phyloP scores from a whole-genome alignment of 2,329 filamentous ascomycete genomes.

The Tolypocladium inflatum region DNA sequence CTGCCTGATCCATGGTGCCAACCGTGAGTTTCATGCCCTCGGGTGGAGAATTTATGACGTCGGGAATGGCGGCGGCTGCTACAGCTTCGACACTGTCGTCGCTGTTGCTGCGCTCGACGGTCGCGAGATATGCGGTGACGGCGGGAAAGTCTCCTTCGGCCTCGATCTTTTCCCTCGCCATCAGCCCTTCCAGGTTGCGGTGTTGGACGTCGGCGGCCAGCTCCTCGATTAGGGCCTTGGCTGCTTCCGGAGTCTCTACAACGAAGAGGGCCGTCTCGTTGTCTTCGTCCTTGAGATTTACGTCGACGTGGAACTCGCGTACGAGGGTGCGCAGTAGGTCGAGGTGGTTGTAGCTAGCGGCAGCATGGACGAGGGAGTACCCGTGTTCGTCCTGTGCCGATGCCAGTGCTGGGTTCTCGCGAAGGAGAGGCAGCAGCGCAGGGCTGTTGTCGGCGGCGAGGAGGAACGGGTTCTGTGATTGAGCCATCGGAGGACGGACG shows the following conservation, averaged over 20 bases:
- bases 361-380: slow-evolving; percentile 89
- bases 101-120: slow-evolving; percentile 16
- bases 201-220: slow-evolving; percentile 59
- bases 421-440: slow-evolving; percentile 64
- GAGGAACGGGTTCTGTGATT: slow-evolving; percentile 57
- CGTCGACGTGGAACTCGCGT: slow-evolving; percentile 64
- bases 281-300: slow-evolving; percentile 82
- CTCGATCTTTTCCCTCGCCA: slow-evolving; percentile 71
- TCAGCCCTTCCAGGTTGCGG: slow-evolving; percentile 65
- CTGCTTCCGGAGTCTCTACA: slow-evolving; percentile 72
- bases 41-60: slow-evolving; percentile 54
- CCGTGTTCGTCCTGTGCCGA: slow-evolving; percentile 78
- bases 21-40: slow-evolving; percentile 70
- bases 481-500: slow-evolving; percentile 26
- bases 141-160: slow-evolving; percentile 69
- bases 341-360: slow-evolving; percentile 83
- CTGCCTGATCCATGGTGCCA: slow-evolving; percentile 58
- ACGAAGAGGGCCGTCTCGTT: slow-evolving; percentile 91
- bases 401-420: slow-evolving; percentile 65
- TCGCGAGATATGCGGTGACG: slow-evolving; percentile 61
- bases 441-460: slow-evolving; percentile 75
- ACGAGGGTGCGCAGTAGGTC: slow-evolving; percentile 70
- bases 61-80: slow-evolving; percentile 16
- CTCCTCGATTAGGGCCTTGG: slow-evolving; percentile 73
- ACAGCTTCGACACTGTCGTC: slow-evolving; percentile 18